Evolutionary conservation across 2,329 filamentous ascomycete species (phyloP).

Genomic region (Pyrenophora tritici-repentis): DNA sequence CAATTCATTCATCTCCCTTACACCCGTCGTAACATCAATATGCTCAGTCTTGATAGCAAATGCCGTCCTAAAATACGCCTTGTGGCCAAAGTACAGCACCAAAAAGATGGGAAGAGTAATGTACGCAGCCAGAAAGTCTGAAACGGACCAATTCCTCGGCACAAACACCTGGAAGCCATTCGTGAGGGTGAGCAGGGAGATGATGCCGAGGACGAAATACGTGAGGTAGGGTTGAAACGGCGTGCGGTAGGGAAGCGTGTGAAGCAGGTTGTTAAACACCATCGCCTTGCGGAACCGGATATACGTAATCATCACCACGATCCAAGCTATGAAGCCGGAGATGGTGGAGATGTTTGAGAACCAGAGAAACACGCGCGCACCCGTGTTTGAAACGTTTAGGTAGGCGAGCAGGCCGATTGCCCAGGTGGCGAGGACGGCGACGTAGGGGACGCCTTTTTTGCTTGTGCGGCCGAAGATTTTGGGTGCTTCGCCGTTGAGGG

Average conservation of each 20-base stretch:
- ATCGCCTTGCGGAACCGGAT: constrained; percentile 60
- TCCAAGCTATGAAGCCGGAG: constrained; percentile 61
- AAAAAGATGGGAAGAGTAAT: constrained; percentile 51
- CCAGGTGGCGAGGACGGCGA: constrained; percentile 46
- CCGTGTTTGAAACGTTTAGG: constrained; percentile 55
- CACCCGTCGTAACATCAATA: constrained; percentile 43
- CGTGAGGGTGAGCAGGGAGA: constrained; percentile 40
- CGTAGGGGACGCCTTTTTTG: constrained; percentile 50
- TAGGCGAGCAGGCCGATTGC: constrained; percentile 55
- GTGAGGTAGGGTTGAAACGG: constrained; percentile 60
- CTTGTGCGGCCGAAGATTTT: constrained; percentile 55
- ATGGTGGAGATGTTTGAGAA: constrained; percentile 71
- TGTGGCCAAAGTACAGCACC: constrained; percentile 43
- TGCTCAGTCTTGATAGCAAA: constrained; percentile 35
- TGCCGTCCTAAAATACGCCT: constrained; percentile 35
- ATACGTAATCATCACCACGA: constrained; percentile 62
- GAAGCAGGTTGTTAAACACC: constrained; percentile 60
- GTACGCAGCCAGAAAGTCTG: constrained; percentile 60
- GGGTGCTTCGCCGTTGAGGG: constrained; percentile 58
- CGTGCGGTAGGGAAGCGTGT: constrained; percentile 58
- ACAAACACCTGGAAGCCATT: constrained; percentile 60
- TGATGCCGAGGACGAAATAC: constrained; percentile 61
- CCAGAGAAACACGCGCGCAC: constrained; percentile 64
- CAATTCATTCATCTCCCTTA: constrained; percentile 45
- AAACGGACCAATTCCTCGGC: constrained; percentile 47